Conservation (phyloP, 2,329 filamentous ascomycete species). For the Hypoxylon sp. region DNA sequence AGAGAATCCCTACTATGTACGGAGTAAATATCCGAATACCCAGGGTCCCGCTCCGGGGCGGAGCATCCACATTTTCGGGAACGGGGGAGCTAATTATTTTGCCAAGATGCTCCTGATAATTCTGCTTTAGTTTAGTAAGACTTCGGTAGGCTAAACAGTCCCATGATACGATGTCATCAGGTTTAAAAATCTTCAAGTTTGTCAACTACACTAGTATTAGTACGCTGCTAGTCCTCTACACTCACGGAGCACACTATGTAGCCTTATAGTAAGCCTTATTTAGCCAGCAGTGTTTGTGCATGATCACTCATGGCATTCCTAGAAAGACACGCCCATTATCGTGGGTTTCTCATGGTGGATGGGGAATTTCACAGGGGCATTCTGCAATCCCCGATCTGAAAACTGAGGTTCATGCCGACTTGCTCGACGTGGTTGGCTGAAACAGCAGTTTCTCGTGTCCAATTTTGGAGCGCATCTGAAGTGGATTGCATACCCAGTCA, state of each 20-base stretch:
- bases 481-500: conserved; percentile 45
- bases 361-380: conserved; percentile 39
- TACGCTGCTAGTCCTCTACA: conserved; percentile 9
- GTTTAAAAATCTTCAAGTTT: conserved; percentile 11
- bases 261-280: conserved; percentile 26
- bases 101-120: conserved; percentile 20
- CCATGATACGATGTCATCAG: conserved; percentile 35
- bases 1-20: conserved; percentile 32
- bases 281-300: conserved; percentile 17
- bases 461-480: conserved; percentile 54
- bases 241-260: conserved; percentile 17
- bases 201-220: conserved; percentile 27
- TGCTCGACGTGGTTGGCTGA: conserved; percentile 55
- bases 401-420: conserved; percentile 32
- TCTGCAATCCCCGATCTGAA: conserved; percentile 46
- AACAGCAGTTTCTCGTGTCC: conserved; percentile 62
- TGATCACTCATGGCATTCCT: conserved; percentile 36
- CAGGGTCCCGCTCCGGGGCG: conserved; percentile 39
- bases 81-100: conserved; percentile 22
- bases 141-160: conserved; percentile 28
- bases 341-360: conserved; percentile 36
- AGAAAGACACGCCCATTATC: conserved; percentile 39
- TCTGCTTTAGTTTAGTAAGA: conserved; percentile 30
- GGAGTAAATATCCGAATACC: conserved; percentile 36
- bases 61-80: conserved; percentile 40